Conservation (phyloP, 768 basidiomycete species). For the Porphyrellus cyaneotinctus region DNA sequence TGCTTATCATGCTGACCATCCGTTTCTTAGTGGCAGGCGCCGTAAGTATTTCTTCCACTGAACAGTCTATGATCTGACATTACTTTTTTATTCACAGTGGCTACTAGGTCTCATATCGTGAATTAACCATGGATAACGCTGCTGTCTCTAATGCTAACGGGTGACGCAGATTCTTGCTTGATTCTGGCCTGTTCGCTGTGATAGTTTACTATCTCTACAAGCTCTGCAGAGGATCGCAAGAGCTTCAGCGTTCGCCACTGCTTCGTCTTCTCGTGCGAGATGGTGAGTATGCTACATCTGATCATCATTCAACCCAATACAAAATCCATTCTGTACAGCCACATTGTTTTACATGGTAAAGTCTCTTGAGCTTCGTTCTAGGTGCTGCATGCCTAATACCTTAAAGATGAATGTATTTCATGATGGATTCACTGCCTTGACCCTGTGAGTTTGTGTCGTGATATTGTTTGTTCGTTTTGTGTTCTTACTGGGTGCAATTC, state of each 20-base stretch:
- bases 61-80: neutral
- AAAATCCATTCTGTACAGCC: neutral
- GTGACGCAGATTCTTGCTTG: neutral
- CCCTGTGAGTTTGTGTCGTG: conserved; percentile 4
- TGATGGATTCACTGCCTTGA: neutral
- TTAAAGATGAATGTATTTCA: neutral
- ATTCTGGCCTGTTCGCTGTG: neutral
- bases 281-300: conserved; percentile 2
- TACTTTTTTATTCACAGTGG: neutral
- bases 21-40: neutral
- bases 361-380: neutral
- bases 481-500: neutral
- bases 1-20: neutral
- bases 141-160: neutral
- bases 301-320: neutral
- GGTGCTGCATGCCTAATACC: neutral
- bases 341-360: conserved; percentile 1
- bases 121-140: neutral
- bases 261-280: conserved; percentile 5
- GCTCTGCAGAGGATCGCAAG: neutral
- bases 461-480: neutral
- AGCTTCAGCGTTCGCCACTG: neutral
- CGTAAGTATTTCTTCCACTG: neutral
- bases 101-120: neutral
- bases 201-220: conserved; percentile 2